Evolutionary conservation across 345 rosid species (phyloP).

Genomic region (Populus pruinosa): DNA sequence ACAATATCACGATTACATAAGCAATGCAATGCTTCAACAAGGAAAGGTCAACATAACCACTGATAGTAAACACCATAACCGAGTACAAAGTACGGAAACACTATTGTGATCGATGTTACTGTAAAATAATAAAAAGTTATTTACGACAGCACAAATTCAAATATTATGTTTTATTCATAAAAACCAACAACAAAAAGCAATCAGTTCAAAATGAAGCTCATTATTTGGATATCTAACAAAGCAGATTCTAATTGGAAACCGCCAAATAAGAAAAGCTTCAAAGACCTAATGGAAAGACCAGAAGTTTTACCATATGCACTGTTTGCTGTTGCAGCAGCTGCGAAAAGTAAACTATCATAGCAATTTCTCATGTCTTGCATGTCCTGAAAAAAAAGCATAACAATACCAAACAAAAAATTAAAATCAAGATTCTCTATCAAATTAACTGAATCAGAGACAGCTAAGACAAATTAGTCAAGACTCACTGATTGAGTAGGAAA

Average conservation of each 20-base stretch:
- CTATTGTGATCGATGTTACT: background rate
- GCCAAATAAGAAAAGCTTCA: background rate
- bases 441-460: background rate
- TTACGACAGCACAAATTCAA: background rate
- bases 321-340: constrained; percentile 91
- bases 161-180: background rate
- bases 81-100: background rate
- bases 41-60: background rate
- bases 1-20: background rate
- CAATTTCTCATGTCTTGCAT: constrained; percentile 88
- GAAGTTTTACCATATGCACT: constrained; percentile 72
- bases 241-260: background rate
- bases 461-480: background rate
- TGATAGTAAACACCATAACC: background rate
- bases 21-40: background rate
- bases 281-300: background rate
- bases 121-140: background rate
- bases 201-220: background rate
- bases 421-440: background rate
- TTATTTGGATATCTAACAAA: background rate
- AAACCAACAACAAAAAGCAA: background rate
- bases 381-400: constrained; percentile 38
- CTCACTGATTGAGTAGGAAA: background rate
- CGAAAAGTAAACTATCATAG: constrained; percentile 93
- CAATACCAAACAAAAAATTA: background rate